Evolutionary conservation across 345 rosid species (phyloP), one percentile per base, ranked within the genome.

Genomic region (Rhodamnia argentea): DNA sequence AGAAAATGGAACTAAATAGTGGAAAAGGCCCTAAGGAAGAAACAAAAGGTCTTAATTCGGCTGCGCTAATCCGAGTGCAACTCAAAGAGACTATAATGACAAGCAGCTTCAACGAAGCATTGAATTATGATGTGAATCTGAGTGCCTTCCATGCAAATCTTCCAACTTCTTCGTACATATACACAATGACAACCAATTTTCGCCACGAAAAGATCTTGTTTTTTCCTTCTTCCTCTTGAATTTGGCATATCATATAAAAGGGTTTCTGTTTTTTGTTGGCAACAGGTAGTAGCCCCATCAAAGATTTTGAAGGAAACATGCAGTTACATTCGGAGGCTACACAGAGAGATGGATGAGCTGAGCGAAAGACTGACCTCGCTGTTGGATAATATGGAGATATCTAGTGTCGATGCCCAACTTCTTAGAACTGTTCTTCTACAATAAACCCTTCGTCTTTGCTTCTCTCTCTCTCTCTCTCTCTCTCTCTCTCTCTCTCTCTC

Each of bases 291-390:
- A 57, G 50, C 85, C 10, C 50, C 88, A 40, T 37, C 86, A 54
- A 56, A 84, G 37, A 59, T 84, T 22, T 50, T 84, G 86, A 84
- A 87, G 88, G 88, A 75, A 75, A 78, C 86, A n/a, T 87, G 86
- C 84, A 24, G 59, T 44, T 84, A 87, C 59, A 87, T 87, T 55
- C 52, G 52, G 83, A 87, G n/a, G 84, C 83, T 87, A 85, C 83
- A 74, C 56, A 84, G 83, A 54, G 88, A 87, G 88, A 75, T 84
- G 83, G 88, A 87, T 44, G 83, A 76, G 83, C 84, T 87, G 83
- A 76, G 86, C 29, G 74, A 42, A 74, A 87, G 55, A 52, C 20
- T 87, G 54, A 83, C 75, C 32, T n/a, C 40, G 29, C 74, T 75
- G 37, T 64, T 84, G 53, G 54, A 26, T 54, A 56, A 87, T 56